Base-by-base conservation (phyloP, 1,139 yeast species). In the Diutina scorzettiae region DNA sequence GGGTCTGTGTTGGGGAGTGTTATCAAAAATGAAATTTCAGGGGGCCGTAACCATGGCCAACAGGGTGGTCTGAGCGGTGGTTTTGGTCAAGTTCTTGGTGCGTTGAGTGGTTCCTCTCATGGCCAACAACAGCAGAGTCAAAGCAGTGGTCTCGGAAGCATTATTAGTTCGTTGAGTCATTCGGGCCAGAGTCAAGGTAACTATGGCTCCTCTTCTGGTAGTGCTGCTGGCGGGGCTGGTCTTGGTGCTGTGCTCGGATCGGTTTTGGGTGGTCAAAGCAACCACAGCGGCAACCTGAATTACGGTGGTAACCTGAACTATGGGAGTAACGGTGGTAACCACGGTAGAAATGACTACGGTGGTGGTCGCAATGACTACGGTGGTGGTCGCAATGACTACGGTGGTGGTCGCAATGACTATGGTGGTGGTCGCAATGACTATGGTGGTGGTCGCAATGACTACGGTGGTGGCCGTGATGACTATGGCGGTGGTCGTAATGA, bases 401-500 rank as follows among this genome's bases (percentile, higher is more conserved):
- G 16, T n/a, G 39, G 39, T 23, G 39, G 39, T 12, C 8, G 36
- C 8, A 34, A 34, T 12, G 39, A 34, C 28, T 8, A 34, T 3
- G 21, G 23, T n/a, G 39, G 39, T 23, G 39, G 39, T 11, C 11
- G 39, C 5, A 34, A 21, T 14, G 39, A 34, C 28, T n/a, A 34
- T 25, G 19, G 20, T 20, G 37, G 37, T 4, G 37, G 37, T 11
- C 2, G 36, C 2, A 32, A 32, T 19, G 36, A 33, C 25, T 2
- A 33, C 27, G 8, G 12, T 12, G 37, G 37, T 33, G 37, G 37
- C 12, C 3, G 37, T 2, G 20, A 20, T 4, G 25, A 33, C 12
- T 12, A 33, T 8, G 24, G 25, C 14, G 25, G 25, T 23, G 20
- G 39, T 2, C 21, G 27, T 7, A 14, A 34, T 14, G 27, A 34